phyloP scores from a whole-genome alignment of 2,329 filamentous ascomycete species.

The Colletotrichum echinochloae region DNA sequence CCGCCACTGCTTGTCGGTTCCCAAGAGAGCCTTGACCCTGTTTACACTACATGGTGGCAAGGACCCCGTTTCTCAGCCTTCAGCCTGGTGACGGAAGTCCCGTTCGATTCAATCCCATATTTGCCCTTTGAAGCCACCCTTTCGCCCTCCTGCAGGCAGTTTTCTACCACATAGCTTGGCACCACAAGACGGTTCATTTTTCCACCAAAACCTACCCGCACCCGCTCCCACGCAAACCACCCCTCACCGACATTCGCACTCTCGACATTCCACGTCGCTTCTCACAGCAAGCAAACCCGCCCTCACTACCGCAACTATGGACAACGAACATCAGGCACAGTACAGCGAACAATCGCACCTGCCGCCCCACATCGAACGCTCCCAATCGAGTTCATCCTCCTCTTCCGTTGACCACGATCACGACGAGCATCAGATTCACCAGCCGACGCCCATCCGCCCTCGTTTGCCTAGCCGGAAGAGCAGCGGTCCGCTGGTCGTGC shows the following conservation, averaged over 20 bases:
- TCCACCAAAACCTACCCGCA: background rate
- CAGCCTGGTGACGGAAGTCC: constrained; percentile 36
- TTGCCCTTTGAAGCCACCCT: constrained; percentile 33
- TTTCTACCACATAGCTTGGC: background rate
- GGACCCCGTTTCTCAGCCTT: constrained; percentile 40
- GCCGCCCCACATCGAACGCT: constrained; percentile 52
- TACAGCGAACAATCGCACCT: constrained; percentile 42
- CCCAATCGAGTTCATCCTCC: constrained; percentile 49
- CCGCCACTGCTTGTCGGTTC: constrained; percentile 30
- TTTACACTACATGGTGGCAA: constrained; percentile 35
- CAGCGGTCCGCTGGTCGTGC: constrained; percentile 85
- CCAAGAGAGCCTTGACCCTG: constrained; percentile 36
- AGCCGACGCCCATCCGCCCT: constrained; percentile 70
- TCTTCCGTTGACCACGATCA: constrained; percentile 49
- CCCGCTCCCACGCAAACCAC: background rate
- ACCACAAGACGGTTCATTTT: background rate
- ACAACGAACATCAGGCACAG: constrained; percentile 43
- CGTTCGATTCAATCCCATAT: constrained; percentile 30
- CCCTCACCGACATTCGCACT: background rate
- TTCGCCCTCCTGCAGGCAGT: constrained; percentile 8
- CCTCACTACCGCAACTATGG: constrained; percentile 32
- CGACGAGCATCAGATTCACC: constrained; percentile 58
- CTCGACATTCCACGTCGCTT: background rate
- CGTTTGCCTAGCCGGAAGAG: constrained; percentile 79
- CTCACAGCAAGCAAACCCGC: background rate